Percentiles rank a stretch among this genome's conserved stretches.
phyloP scores from a whole-genome alignment of 805 yeast genomes.

The Lipomyces mesembrius region DNA sequence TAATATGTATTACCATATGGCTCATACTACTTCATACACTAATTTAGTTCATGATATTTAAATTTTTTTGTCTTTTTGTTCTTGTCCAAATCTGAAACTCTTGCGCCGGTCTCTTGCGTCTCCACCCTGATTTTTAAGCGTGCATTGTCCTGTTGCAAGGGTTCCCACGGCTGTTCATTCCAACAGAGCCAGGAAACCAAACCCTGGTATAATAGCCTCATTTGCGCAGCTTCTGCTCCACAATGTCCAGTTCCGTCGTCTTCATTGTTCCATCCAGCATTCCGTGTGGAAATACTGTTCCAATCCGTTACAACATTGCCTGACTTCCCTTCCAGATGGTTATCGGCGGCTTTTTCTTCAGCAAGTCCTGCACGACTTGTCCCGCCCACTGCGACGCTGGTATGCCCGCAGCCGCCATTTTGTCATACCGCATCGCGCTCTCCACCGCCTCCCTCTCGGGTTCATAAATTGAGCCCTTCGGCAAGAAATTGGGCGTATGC shows the following conservation, averaged over 20 bases:
- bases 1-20: no score
- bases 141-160: no score
- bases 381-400: neutral
- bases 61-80: no score
- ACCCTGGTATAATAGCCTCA: neutral
- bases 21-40: no score
- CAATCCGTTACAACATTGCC: neutral
- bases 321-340: neutral
- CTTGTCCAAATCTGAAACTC: no score
- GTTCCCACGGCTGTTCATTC: no score
- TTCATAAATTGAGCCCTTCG: slow-evolving; percentile 4
- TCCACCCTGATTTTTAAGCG: no score
- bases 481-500: neutral
- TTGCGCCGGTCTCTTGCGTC: no score
- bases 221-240: neutral
- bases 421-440: neutral
- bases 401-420: neutral
- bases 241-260: neutral
- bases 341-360: neutral
- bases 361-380: neutral
- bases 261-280: neutral
- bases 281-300: neutral
- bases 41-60: no score
- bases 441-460: slow-evolving; percentile 4
- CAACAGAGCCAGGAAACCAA: no score